Evolutionary conservation across 2,329 filamentous ascomycete genomes (phyloP).

Genomic region (Aspergillus sclerotialis): DNA sequence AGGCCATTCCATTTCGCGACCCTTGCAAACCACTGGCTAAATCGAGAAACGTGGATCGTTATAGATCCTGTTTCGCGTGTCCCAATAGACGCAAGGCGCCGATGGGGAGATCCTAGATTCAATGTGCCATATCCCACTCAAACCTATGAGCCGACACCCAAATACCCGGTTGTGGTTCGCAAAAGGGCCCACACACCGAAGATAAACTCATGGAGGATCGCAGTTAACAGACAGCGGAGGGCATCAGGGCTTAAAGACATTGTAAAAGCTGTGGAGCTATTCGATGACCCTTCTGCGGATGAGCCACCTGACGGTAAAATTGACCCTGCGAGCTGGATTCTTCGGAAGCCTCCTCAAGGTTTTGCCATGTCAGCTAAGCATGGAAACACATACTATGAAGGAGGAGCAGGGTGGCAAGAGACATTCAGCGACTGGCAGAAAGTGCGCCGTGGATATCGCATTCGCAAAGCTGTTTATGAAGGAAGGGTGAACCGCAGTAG

Average conservation of each 20-base stretch:
- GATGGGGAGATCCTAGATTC: constrained; percentile 29
- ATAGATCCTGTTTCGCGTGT: constrained; percentile 33
- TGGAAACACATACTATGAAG: constrained; percentile 32
- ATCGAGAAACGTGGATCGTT: constrained; percentile 33
- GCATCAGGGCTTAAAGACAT: constrained; percentile 21
- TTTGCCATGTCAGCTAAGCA: constrained; percentile 28
- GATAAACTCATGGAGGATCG: constrained; percentile 34
- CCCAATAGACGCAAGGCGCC: constrained; percentile 21
- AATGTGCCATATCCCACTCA: constrained; percentile 23
- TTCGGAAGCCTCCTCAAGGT: constrained; percentile 35
- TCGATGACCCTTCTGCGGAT: constrained; percentile 27
- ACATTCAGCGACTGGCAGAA: constrained; percentile 34
- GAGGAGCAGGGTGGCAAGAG: constrained; percentile 33
- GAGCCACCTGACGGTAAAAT: constrained; percentile 31
- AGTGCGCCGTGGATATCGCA: constrained; percentile 27
- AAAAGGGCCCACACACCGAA: constrained; percentile 19
- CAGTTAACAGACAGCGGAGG: constrained; percentile 28
- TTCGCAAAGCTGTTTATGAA: constrained; percentile 29
- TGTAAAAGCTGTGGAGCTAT: constrained; percentile 24
- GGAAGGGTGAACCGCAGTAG: constrained; percentile 29
- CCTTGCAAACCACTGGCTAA: constrained; percentile 38
- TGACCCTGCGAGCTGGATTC: constrained; percentile 35
- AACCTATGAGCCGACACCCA: constrained; percentile 13
- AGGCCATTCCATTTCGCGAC: constrained; percentile 34
- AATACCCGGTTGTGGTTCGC: constrained; percentile 16